A percentile compares a stretch with the other conserved stretches of the same genome.
These are phyloP conservation scores for Aspergillus thermomutatus DNA, from an alignment of 2,329 filamentous ascomycete species.

Conservation along the genomic window DNA sequence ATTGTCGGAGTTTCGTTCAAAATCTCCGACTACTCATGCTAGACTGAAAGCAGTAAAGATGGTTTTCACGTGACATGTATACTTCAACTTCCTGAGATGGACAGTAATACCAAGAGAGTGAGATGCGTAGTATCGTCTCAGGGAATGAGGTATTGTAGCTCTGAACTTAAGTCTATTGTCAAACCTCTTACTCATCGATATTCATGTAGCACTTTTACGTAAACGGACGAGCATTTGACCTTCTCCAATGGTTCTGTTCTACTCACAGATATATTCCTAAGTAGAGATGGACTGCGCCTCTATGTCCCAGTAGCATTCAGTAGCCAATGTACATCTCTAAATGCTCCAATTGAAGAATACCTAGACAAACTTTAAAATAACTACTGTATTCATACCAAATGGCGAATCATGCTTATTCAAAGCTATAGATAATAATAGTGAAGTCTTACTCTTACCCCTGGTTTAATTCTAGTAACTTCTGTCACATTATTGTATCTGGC, in stretches of 20 bases:
- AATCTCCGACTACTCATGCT: conserved; percentile 14
- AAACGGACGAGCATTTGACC: neutral
- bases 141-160: neutral
- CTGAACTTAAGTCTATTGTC: neutral
- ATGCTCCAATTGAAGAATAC: neutral
- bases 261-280: neutral
- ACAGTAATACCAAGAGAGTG: neutral
- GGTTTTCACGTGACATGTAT: conserved; percentile 17
- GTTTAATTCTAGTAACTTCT: conserved; percentile 24
- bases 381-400: neutral
- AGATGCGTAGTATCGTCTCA: neutral
- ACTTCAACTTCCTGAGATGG: neutral
- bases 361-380: no score
- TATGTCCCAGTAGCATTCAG: neutral
- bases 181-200: no score
- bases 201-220: neutral
- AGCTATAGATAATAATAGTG: neutral
- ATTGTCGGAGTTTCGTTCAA: conserved; percentile 15
- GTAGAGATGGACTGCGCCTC: neutral
- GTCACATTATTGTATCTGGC: neutral
- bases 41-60: conserved; percentile 14
- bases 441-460: neutral
- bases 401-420: neutral
- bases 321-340: neutral
- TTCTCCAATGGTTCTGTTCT: no score